phyloP scores from a whole-genome alignment of 345 rosid genomes.

The Eucalyptus sp. region DNA sequence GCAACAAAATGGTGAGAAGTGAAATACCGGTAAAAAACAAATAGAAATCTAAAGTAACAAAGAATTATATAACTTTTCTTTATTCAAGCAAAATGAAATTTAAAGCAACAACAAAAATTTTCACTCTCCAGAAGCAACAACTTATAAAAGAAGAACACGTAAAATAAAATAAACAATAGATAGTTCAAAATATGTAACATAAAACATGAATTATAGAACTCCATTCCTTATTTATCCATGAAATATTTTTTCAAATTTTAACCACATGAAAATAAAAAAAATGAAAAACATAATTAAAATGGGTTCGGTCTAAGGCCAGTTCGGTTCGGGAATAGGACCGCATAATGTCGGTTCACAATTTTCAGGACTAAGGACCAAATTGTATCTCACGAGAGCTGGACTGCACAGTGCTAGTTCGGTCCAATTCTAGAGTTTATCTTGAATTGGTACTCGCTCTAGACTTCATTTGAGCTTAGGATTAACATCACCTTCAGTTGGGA shows the following conservation, averaged over 20 bases:
- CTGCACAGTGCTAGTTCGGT: background rate
- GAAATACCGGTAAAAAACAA: background rate
- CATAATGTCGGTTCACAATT: background rate
- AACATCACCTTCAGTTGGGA: background rate
- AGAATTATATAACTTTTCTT: background rate
- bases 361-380: background rate
- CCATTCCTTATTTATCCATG: background rate
- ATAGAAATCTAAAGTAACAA: background rate
- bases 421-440: background rate
- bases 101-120: background rate
- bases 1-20: background rate
- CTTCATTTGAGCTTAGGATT: background rate
- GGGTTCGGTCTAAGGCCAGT: background rate
- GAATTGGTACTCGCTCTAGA: background rate
- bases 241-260: background rate
- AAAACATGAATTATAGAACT: background rate
- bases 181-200: background rate
- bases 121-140: background rate
- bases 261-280: background rate
- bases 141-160: background rate
- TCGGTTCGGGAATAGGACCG: accelerated
- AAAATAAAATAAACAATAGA: background rate
- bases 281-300: background rate
- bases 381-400: background rate
- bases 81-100: background rate